Base-by-base conservation (phyloP, 1,139 yeast genomes). In the Magnusiomyces tetraspermus region DNA sequence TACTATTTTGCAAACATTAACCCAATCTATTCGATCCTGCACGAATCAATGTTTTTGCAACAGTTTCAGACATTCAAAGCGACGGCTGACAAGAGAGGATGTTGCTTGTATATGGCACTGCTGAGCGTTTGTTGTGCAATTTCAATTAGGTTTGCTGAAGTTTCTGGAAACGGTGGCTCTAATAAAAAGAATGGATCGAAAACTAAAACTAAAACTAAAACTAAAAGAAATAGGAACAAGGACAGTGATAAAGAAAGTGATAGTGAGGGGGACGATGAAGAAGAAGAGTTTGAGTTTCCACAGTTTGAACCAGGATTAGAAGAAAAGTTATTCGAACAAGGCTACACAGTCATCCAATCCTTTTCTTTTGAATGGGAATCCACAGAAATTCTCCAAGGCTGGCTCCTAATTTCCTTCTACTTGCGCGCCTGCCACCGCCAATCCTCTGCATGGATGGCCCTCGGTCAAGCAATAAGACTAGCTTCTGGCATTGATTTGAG, bases 311-410 rank as follows among this genome's bases (percentile, higher is more conserved):
- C 67, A 22, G 74, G 77, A 0, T 59, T 76, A 3, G 88, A 82
- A 61, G 83, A 79, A 56, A 55, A 60, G 37, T 65, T 80, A 46
- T 82, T 82, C 65, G 76, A 75, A 56, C 76, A 76, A 55, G 74
- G 78, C 3, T 69, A 77, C 62, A 64, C 68, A 24, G 74, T 80
- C 13, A 68, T 80, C 5, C 68, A 72, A 22, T 72, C 74, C 19
- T 67, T 82, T 48, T 71, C 80, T 46, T 80, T 81, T 63, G 85
- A 82, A 63, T 82, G 86, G 85, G 85, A 81, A 61, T 75, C 82
- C 22, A 75, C 78, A 55, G 88, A 82, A 62, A 71, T 82, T 57
- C 75, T 81, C 40, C 88, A 82, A 62, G 74, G 80, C 42, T 80
- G 86, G 84, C 64, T 80, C 15, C 65, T 82, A 30, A 72, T 79